Evolutionary conservation across 495 filamentous ascomycete species (phyloP), one percentile per base, ranked within the genome.

Genomic region (Pseudevernia furfuracea): DNA sequence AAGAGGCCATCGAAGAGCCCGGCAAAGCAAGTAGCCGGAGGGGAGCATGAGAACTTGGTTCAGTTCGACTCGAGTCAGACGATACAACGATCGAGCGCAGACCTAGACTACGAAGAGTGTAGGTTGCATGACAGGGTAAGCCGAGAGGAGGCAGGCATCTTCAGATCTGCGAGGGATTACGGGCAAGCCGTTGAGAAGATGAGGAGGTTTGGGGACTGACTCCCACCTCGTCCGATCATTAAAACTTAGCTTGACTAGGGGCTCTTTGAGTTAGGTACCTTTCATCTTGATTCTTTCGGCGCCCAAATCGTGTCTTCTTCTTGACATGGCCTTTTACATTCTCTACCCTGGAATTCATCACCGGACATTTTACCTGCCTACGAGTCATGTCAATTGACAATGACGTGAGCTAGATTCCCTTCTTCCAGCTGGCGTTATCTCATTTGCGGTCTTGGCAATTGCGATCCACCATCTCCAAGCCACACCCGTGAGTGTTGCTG

Each of bases 91-190:
- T 9, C 25, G 19, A 34, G 25, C 19, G 30, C 3, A 28, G 21
- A 32, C 10, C 41, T 30, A 32, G 61, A 63, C 15, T 52, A 63
- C 30, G 61, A 63, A n/a, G 61, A 63, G 32, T 7, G 21, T n/a
- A 52, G 38, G 9, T 21, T 63, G 30, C n/a, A 34, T 17, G 48
- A 32, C 28, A 30, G 43, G 43, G 61, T 34, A 14, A 63, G 61
- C 28, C 52, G 39, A 0, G 61, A 63, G 49, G 41, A 63, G 49
- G 48, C 48, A 63, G 41, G 49, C 49, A 34, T 55, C 25, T 63
- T 63, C 8, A 56, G 49, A 19, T 63, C 61, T 23, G 61, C 61
- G 3, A 63, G 44, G 17, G 44, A 7, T 39, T 43, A 55, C 14
- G 25, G 55, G 17, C 36, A 55, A n/a, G 32, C 3, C 23, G 43